A percentile compares a stretch with the other conserved stretches of the same genome.
phyloP scores from a whole-genome alignment of 2,329 filamentous ascomycete species.

The Hortaea werneckii region DNA sequence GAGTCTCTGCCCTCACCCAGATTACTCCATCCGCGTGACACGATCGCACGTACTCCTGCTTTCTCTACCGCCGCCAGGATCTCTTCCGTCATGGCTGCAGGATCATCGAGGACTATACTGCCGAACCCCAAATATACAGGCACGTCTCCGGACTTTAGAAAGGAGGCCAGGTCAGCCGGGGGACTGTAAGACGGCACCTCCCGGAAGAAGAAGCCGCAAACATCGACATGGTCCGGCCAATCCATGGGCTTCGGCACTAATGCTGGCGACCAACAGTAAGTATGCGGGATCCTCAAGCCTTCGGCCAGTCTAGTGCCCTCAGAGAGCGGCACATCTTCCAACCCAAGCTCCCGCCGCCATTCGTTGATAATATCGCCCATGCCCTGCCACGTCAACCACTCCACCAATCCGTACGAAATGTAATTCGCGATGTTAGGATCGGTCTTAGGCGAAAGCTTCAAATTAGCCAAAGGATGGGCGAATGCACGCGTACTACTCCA shows the following conservation, averaged over 20 bases:
- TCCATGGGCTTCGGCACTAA: slow-evolving; percentile 65
- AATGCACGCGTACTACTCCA: slow-evolving; percentile 76
- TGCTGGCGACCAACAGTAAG: slow-evolving; percentile 80
- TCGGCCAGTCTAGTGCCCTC: not conserved
- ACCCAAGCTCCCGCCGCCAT: slow-evolving; percentile 53
- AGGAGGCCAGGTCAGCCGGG: slow-evolving; percentile 50
- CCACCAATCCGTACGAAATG: slow-evolving; percentile 68
- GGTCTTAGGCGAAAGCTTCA: slow-evolving; percentile 56
- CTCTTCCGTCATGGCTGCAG: slow-evolving; percentile 54
- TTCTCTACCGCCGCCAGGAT: slow-evolving; percentile 58
- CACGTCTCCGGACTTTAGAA: slow-evolving; percentile 55
- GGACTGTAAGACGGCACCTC: slow-evolving; percentile 50
- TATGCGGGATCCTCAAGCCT: slow-evolving; percentile 63
- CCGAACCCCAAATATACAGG: slow-evolving; percentile 75
- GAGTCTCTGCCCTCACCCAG: slow-evolving; percentile 20
- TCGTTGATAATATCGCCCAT: slow-evolving; percentile 79
- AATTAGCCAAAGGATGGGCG: slow-evolving; percentile 72
- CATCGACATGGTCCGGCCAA: slow-evolving; percentile 45
- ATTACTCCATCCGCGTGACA: slow-evolving; percentile 44
- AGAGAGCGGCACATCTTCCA: slow-evolving; percentile 2
- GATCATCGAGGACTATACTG: slow-evolving; percentile 68
- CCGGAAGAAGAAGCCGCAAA: slow-evolving; percentile 67
- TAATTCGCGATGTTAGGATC: slow-evolving; percentile 66
- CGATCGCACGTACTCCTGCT: slow-evolving; percentile 38
- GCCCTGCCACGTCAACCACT: slow-evolving; percentile 85